Evolutionary conservation across 2,329 filamentous ascomycete species (phyloP).

Genomic region (Huntiella savannae): DNA sequence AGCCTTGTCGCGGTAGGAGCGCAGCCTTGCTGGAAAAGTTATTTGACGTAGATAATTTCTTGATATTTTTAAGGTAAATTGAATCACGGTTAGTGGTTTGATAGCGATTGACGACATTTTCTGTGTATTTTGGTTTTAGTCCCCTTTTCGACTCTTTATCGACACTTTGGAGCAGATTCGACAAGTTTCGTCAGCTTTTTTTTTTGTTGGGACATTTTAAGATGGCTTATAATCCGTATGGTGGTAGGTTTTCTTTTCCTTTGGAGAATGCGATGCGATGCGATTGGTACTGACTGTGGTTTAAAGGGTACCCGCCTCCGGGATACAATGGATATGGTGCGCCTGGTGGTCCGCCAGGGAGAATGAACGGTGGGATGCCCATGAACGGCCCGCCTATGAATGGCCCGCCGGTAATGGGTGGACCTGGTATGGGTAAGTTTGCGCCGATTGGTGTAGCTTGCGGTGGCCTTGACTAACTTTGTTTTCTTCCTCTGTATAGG

Average conservation of each 20-base stretch:
- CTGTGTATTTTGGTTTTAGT: too few relatives aligned
- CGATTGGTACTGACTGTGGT: too few relatives aligned
- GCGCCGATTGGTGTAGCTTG: not conserved
- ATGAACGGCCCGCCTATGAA: constrained; percentile 12
- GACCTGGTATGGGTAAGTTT: constrained; percentile 61
- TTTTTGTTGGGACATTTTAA: not conserved
- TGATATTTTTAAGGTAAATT: too few relatives aligned
- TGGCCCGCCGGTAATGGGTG: constrained; percentile 49
- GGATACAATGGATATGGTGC: constrained; percentile 44
- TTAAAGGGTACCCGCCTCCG: constrained; percentile 41
- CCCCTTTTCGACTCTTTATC: too few relatives aligned
- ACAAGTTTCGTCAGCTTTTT: too few relatives aligned
- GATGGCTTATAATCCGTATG: constrained; percentile 45
- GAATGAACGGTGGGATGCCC: constrained; percentile 11
- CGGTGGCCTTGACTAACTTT: constrained; percentile 8
- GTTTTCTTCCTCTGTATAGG: constrained; percentile 26
- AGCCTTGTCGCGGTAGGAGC: too few relatives aligned
- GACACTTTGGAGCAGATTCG: too few relatives aligned
- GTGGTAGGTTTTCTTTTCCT: constrained; percentile 22
- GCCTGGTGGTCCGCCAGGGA: constrained; percentile 1
- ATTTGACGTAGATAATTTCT: too few relatives aligned
- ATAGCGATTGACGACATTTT: too few relatives aligned
- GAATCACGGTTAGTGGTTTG: too few relatives aligned
- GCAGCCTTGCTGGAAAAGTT: too few relatives aligned
- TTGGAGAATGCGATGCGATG: not conserved